Evolutionary conservation across 164 flowering plant species (phyloP), one percentile per base, ranked within the genome.

Genomic region (Taxillus chinensis): DNA sequence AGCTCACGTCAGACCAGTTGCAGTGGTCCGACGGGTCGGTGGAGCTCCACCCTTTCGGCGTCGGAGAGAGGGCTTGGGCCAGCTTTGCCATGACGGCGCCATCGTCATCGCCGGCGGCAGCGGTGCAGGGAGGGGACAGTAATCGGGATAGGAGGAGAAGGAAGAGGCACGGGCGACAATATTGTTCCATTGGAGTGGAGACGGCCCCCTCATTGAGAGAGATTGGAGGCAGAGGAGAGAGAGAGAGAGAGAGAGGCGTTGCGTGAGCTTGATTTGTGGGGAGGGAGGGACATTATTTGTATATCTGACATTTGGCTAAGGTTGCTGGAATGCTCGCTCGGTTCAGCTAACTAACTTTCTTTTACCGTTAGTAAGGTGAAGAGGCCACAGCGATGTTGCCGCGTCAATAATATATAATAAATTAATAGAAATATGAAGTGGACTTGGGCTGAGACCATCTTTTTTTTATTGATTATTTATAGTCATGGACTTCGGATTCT

Each of bases 1-100:
- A 80, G 17, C 7, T 50, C 2, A 78, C 62, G 42, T 71, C 73
- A 7, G 62, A 2, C 80, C 83, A 80, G 57, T 67, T 64, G 64
- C 83, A 80, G 6, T 9, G 46, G 10, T 9, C 10, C 46, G 7
- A 9, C 46, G 71, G 73, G 59, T 71, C 61, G 6, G 67, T 5
- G 5, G 64, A 65, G 3, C 65, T 41, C 80, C 84, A 78, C 43
- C 67, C 71, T 5, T 64, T 13, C 0, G 83, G 77, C 17, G 66
- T 8, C 2, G 71, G 57, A 7, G 58, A 13, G 14, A 77, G 60
- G 42, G 68, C 43, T 0, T 6, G 37, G 40, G 73, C 55, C 3
- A 77, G 73, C 38, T 70, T 71, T 11, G 57, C 5, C 71, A 77
- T 55, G 56, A 73, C 59, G 43, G 72, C 57, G 7, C 70, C 69